phyloP scores from a whole-genome alignment of 2,329 filamentous ascomycete species.

The Teratosphaeriaceae sp. region DNA sequence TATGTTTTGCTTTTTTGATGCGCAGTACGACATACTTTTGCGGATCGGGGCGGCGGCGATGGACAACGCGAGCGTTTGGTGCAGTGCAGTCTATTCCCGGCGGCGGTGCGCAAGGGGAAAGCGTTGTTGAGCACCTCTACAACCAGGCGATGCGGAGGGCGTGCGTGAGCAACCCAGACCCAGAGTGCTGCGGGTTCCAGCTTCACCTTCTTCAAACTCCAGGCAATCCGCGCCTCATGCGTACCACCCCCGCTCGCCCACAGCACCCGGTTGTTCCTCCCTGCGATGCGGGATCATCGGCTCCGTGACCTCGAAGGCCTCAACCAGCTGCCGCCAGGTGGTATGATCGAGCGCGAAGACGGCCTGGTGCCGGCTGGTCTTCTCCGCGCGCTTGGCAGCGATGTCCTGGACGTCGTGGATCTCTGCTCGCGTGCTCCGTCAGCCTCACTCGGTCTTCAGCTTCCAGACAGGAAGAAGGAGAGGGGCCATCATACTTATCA shows the following conservation, averaged over 20 bases:
- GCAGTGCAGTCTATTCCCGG: no score
- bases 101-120: no score
- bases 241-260: constrained; percentile 60
- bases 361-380: constrained; percentile 62
- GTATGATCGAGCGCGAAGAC: constrained; percentile 82
- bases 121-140: no score
- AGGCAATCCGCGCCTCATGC: no score
- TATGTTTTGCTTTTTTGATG: constrained; percentile 3
- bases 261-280: constrained; percentile 49
- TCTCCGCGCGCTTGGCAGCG: constrained; percentile 42
- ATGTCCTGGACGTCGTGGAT: constrained; percentile 42
- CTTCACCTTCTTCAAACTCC: no score
- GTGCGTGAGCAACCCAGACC: no score
- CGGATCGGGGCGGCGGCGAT: no score
- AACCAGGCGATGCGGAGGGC: no score
- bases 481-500: constrained; percentile 65
- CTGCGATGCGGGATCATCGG: constrained; percentile 76
- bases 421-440: constrained; percentile 8
- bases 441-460: no score
- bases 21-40: no score
- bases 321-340: constrained; percentile 71
- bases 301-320: constrained; percentile 68
- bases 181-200: no score
- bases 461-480: not conserved
- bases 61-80: no score